Evolutionary conservation across 2,329 filamentous ascomycete species (phyloP), one percentile per base, ranked within the genome.

Genomic region (Venturia effusa): DNA sequence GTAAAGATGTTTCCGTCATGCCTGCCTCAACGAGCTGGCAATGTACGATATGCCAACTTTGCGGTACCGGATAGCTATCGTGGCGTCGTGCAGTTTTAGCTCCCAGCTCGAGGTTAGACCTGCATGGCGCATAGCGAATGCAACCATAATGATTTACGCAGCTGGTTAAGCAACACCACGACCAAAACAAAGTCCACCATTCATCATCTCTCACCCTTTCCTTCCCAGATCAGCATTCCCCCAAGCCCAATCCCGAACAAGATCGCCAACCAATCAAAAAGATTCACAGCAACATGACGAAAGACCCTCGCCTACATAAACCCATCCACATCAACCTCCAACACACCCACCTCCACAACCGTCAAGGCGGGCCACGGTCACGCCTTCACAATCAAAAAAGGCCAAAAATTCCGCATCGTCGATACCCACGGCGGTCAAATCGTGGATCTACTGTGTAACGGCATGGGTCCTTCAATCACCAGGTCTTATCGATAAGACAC

Each of bases 351-450:
- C 39, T 34, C 10, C 6, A 22, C 30, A 1, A 63, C n/a, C 10
- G 48, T 63, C 37, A 30, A 43, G 8, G 61, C 61, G 30, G 43
- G 45, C 48, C 51, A 63, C n/a, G 61, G 61, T 15, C 68, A 71
- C 62, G 71, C 74, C 27, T 75, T 76, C 66, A 65, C 69, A 61
- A 70, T 76, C 62, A 69, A 71, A 63, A 71, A 69, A 43, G 73
- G 72, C 64, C 68, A 71, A 61, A 70, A 69, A 37, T 77, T 77
- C 68, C 73, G 74, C 64, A 68, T 76, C 61, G 71, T 75, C 43
- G 75, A 77, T 65, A 67, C 76, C 37, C 70, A 77, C 61, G 75
- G 75, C 62, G 69, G 72, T 61, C 75, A 77, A 68, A 71, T 76
- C 19, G 73, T 77, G 64, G 75, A 77, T 68, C 72, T 77, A n/a